Conservation (phyloP, 2,329 filamentous ascomycete species). For the Cercospora nicotianae region DNA sequence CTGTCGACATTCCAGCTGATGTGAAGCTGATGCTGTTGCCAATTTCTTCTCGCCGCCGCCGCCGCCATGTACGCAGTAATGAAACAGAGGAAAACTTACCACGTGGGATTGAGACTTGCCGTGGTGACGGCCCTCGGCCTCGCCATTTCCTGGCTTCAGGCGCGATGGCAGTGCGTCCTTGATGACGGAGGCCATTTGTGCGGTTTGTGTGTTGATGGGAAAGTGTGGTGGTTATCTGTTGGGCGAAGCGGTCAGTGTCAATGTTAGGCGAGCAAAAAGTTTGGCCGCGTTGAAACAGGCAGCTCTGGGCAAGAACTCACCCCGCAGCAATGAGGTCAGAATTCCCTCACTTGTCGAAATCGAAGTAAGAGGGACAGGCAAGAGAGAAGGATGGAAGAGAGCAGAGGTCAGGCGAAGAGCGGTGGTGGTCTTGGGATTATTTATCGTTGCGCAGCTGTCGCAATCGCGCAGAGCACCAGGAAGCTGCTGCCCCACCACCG, state of each 20-base stretch:
- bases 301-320: conserved; percentile 14
- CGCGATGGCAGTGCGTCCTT: conserved; percentile 80
- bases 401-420: neutral
- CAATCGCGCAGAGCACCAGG: conserved; percentile 2
- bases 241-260: conserved; percentile 18
- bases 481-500: conserved; percentile 3
- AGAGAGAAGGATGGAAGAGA: neutral
- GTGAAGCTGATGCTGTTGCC: neutral
- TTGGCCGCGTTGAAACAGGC: conserved; percentile 10
- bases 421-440: conserved; percentile 3
- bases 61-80: conserved; percentile 14
- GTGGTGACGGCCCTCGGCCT: conserved; percentile 61
- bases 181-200: conserved; percentile 52
- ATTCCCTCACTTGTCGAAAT: neutral
- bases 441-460: neutral
- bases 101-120: conserved; percentile 85
- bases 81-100: conserved; percentile 56
- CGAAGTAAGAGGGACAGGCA: neutral
- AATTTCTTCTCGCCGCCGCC: neutral
- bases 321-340: conserved; percentile 7
- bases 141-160: conserved; percentile 64
- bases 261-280: conserved; percentile 14
- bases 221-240: conserved; percentile 9
- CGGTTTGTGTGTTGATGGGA: conserved; percentile 17
- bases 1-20: neutral